Percentiles rank a stretch among this genome's conserved stretches.
Evolutionary conservation across 2,329 filamentous ascomycete genomes (phyloP).

Genomic region (Stromatinia cepivora): DNA sequence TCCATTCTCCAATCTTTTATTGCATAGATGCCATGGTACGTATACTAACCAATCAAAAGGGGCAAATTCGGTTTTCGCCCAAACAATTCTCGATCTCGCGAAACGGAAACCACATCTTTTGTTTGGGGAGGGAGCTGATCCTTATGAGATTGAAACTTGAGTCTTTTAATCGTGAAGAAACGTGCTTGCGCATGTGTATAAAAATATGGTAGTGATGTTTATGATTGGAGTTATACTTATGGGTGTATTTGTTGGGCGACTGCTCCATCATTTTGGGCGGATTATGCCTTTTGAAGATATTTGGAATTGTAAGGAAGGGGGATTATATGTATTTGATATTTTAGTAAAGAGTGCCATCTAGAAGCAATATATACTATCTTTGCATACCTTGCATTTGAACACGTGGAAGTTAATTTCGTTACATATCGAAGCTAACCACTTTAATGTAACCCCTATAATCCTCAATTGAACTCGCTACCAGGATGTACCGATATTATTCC

Average conservation of each 20-base stretch:
- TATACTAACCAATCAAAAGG: slow-evolving; percentile 43
- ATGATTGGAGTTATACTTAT: slow-evolving; percentile 3
- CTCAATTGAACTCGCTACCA: neutral
- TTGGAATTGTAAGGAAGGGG: neutral
- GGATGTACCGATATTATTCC: neutral
- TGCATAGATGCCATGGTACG: neutral
- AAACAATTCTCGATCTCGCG: slow-evolving; percentile 86
- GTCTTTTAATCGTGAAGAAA: neutral
- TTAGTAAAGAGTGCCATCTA: neutral
- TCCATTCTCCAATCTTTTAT: neutral
- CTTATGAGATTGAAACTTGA: slow-evolving; percentile 51
- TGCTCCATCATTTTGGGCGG: too few species aligned
- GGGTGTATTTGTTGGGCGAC: neutral
- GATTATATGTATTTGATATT: neutral
- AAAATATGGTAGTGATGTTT: neutral
- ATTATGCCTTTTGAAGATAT: neutral
- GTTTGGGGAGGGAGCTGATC: slow-evolving; percentile 64
- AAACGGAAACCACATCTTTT: slow-evolving; percentile 85
- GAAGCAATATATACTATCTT: neutral
- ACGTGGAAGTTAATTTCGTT: neutral
- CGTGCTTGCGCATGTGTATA: too few species aligned
- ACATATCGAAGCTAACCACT: neutral
- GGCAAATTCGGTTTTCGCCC: slow-evolving; percentile 95
- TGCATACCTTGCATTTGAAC: neutral
- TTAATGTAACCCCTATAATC: neutral